Evolutionary conservation across 23 red algal species (phyloP).

Genomic region (Gracilaria domingensis): DNA sequence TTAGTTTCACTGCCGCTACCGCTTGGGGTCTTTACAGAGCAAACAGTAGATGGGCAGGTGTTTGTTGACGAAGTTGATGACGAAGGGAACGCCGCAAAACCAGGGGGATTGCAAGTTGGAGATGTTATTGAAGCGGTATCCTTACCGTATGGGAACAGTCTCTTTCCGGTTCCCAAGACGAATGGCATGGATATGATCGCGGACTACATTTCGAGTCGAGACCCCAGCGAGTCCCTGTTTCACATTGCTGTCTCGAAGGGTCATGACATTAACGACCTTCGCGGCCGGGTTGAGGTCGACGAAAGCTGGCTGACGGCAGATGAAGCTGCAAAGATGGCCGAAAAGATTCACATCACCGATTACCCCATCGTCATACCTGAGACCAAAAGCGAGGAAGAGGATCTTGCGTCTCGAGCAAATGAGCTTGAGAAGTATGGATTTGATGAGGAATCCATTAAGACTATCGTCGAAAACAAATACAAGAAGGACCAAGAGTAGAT

Average conservation of each 20-base stretch:
- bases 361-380: background rate
- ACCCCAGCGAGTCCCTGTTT: slow-evolving; percentile 29
- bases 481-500: background rate
- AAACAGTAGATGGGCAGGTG: slow-evolving; percentile 35
- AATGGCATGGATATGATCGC: slow-evolving; percentile 43
- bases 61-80: slow-evolving; percentile 60
- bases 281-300: background rate
- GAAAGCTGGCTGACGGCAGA: background rate
- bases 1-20: slow-evolving; percentile 43
- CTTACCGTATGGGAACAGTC: slow-evolving; percentile 38
- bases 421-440: slow-evolving; percentile 14
- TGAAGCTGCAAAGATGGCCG: background rate
- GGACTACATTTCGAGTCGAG: slow-evolving; percentile 31
- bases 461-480: background rate
- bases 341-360: background rate
- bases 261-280: slow-evolving; percentile 15
- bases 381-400: background rate
- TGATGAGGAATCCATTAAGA: slow-evolving; percentile 8
- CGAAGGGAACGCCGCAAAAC: slow-evolving; percentile 45
- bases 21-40: slow-evolving; percentile 30
- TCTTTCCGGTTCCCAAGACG: slow-evolving; percentile 47
- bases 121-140: slow-evolving; percentile 64
- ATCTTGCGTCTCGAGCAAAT: background rate
- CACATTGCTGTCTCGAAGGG: slow-evolving; percentile 25
- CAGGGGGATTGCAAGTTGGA: slow-evolving; percentile 21